Conservation (phyloP, 768 basidiomycete species). For the Tylopilus rubrobrunneus region DNA sequence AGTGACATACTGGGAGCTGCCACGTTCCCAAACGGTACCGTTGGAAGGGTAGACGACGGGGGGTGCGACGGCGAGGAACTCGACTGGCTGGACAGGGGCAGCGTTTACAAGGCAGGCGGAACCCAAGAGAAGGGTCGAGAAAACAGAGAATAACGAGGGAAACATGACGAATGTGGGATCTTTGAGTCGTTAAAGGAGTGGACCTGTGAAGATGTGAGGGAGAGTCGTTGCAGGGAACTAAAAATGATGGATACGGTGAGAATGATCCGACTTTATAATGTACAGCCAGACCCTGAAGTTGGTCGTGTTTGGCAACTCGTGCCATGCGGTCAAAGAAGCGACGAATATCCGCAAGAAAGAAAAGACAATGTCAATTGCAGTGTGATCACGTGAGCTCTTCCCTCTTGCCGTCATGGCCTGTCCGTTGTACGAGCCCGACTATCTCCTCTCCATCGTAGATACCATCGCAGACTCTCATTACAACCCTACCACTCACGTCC, state of each 20-base stretch:
- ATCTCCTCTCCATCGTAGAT: slow-evolving; percentile 41
- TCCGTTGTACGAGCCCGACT: slow-evolving; percentile 14
- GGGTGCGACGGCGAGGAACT: slow-evolving; percentile 39
- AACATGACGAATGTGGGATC: slow-evolving; percentile 16
- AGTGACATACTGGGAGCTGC: slow-evolving; percentile 33
- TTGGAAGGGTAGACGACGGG: slow-evolving; percentile 37
- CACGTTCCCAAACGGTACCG: slow-evolving; percentile 32
- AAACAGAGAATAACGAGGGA: slow-evolving; percentile 16
- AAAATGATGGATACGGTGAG: neutral
- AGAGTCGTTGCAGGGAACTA: neutral
- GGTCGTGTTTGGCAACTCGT: neutral
- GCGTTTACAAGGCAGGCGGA: slow-evolving; percentile 26
- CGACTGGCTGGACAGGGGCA: slow-evolving; percentile 25
- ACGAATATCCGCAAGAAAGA: too few relatives aligned
- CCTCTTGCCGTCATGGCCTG: neutral
- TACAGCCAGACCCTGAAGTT: neutral
- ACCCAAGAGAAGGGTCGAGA: slow-evolving; percentile 32
- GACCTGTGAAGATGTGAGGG: slow-evolving; percentile 3
- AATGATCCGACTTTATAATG: neutral
- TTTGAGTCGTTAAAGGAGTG: slow-evolving; percentile 21
- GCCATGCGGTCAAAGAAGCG: neutral
- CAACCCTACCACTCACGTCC: slow-evolving; percentile 49
- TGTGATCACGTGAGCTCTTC: too few relatives aligned
- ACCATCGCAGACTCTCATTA: slow-evolving; percentile 45
- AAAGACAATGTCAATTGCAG: too few relatives aligned